These are phyloP conservation scores for Leccinum huronense DNA, from an alignment of 1,284 basidiomycete genomes.

Conservation along the genomic window DNA sequence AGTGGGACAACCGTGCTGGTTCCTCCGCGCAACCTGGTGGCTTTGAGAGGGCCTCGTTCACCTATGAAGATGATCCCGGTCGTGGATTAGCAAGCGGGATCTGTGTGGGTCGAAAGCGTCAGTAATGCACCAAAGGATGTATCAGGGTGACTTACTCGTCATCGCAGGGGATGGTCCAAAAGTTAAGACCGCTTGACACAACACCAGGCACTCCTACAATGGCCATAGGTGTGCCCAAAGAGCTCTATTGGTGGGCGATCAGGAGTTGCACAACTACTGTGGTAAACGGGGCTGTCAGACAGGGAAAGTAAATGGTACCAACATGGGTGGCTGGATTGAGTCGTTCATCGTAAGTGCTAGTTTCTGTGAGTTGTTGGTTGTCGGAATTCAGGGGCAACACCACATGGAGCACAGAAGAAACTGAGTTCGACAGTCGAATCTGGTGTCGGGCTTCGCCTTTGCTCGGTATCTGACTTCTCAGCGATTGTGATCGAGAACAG, in stretches of 20 bases:
- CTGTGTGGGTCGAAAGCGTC: conserved; percentile 36
- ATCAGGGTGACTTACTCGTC: conserved; percentile 56
- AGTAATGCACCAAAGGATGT: not conserved
- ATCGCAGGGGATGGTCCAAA: conserved; percentile 82
- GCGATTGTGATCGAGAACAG: conserved; percentile 8
- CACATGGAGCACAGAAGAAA: conserved; percentile 72
- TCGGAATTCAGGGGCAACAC: conserved; percentile 70
- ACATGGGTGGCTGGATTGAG: conserved; percentile 51
- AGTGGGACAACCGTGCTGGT: conserved; percentile 47
- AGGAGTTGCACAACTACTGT: conserved; percentile 54
- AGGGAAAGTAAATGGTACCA: conserved; percentile 14
- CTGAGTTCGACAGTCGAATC: conserved; percentile 72
- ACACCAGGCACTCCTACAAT: conserved; percentile 88
- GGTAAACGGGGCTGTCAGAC: not conserved
- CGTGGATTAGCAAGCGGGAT: conserved; percentile 88
- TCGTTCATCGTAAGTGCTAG: conserved; percentile 46
- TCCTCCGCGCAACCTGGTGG: conserved; percentile 30
- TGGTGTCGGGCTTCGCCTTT: conserved; percentile 68
- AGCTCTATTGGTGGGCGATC: conserved; percentile 69
- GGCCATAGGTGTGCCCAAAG: conserved; percentile 87
- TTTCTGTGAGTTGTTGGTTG: conserved; percentile 66
- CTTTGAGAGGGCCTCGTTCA: conserved; percentile 81
- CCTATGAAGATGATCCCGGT: conserved; percentile 76
- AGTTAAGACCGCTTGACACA: conserved; percentile 86
- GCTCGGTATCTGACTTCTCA: conserved; percentile 40